Percentiles rank a stretch among this genome's conserved stretches.
Evolutionary conservation across 192 early-diverging fungal species (phyloP).

Genomic region (Mortierella hygrophila): DNA sequence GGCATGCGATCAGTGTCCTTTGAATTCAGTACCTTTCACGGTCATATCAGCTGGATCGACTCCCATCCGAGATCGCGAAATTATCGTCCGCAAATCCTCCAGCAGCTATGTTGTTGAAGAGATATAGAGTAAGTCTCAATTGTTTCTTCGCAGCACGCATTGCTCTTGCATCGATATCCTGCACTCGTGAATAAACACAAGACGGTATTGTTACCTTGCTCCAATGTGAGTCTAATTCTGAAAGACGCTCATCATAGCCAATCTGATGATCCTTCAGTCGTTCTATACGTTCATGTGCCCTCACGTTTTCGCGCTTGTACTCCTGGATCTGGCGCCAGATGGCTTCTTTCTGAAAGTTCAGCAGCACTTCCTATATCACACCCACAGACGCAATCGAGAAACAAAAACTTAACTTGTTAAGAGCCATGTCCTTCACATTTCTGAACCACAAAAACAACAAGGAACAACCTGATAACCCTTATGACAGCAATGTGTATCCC

Average conservation of each 20-base stretch:
- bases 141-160: background rate
- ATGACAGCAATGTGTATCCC: background rate
- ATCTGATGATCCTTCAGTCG: slow-evolving; percentile 62
- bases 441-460: background rate
- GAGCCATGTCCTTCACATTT: background rate
- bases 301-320: slow-evolving; percentile 68
- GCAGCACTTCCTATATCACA: slow-evolving; percentile 24
- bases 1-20: background rate
- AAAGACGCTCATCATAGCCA: slow-evolving; percentile 58
- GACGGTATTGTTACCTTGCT: slow-evolving; percentile 42
- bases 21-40: slow-evolving; percentile 17
- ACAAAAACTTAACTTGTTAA: background rate
- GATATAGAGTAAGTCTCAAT: background rate
- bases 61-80: slow-evolving; percentile 7
- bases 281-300: slow-evolving; percentile 58
- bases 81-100: slow-evolving; percentile 2
- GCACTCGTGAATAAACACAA: background rate
- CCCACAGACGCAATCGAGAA: background rate
- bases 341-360: slow-evolving; percentile 74
- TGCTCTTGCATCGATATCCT: background rate
- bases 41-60: slow-evolving; percentile 1
- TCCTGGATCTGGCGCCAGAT: slow-evolving; percentile 77
- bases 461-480: background rate
- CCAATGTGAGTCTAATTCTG: slow-evolving; percentile 61
- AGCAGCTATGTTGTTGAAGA: slow-evolving; percentile 12